phyloP scores from a whole-genome alignment of 1,139 yeast species.

The Scheffersomyces parashehatae region DNA sequence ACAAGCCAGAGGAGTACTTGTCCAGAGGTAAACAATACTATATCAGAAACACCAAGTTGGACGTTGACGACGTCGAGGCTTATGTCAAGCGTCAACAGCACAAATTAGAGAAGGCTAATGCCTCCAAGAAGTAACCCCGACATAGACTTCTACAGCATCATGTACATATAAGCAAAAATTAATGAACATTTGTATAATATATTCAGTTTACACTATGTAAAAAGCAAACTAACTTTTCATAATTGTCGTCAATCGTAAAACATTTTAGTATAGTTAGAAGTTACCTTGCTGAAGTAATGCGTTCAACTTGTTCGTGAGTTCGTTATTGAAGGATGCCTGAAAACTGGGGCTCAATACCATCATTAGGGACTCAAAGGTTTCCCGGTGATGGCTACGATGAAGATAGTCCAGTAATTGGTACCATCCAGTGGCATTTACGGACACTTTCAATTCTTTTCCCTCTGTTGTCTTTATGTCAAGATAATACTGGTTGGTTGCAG shows the following conservation, averaged over 20 bases:
- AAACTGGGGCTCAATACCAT: conserved; percentile 11
- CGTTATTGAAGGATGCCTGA: conserved; percentile 7
- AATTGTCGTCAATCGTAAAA: too few species aligned
- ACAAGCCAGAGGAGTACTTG: conserved; percentile 71
- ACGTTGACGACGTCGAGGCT: conserved; percentile 74
- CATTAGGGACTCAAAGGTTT: conserved; percentile 25
- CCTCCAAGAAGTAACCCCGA: not conserved
- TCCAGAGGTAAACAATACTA: conserved; percentile 81
- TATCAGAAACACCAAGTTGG: conserved; percentile 79
- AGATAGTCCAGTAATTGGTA: conserved; percentile 8
- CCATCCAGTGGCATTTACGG: conserved; percentile 42
- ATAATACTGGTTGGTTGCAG: conserved; percentile 4
- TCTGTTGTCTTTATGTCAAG: conserved; percentile 22
- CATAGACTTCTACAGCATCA: too few species aligned
- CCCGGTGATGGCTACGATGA: conserved; percentile 7
- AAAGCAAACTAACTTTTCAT: too few species aligned
- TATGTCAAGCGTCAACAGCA: conserved; percentile 30
- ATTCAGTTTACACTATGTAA: too few species aligned
- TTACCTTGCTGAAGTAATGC: not conserved
- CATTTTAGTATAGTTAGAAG: not conserved
- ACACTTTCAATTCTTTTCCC: conserved; percentile 18
- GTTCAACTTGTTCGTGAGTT: conserved; percentile 7
- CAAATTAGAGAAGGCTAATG: not conserved
- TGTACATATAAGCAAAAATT: too few species aligned
- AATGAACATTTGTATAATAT: too few species aligned